Evolutionary conservation across 2,329 filamentous ascomycete species (phyloP), one percentile per base, ranked within the genome.

Genomic region (Alternaria arbusti): DNA sequence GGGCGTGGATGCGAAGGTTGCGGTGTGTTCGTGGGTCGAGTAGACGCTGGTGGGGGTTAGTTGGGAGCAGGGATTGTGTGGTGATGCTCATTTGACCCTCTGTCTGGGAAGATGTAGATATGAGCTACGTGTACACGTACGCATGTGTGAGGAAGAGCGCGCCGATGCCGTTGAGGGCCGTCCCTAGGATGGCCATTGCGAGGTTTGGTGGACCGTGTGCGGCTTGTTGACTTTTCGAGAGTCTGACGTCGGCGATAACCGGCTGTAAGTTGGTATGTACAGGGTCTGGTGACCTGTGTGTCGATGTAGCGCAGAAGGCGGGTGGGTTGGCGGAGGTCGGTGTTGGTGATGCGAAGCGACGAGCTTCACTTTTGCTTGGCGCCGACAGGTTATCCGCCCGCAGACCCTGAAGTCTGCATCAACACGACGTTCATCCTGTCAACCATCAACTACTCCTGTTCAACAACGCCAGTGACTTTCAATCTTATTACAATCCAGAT

Each of bases 11-110:
- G 61, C 81, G 85, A 90, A 88, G 54, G 97, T 87, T 22, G 89
- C 86, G 7, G 93, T 91, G 82, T 97, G 92, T 83, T 99, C 96
- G 81, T 97, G 92, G 50, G 94, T 94, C 55, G 96, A 99, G 82
- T 98, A 99, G 82, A 94, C 96, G 68, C 96, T 99, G 78, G 12
- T 49, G 45, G 43, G 26, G 32, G 56, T 78, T 63, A 78, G 70
- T 40, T 26, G 3, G 7, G 3, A 6, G 49, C 6, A 2, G 11
- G 6, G 5, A 8, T 3, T 15, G 36, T n/a, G 30, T 2, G 11
- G 3, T 12, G 1, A 1, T n/a, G 30, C 30, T 40, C 28, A 17
- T 52, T 0, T 28, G 9, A n/a, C 4, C 3, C 49, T 23, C 5
- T 22, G 4, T 10, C 12, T 52, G 10, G 3, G 20, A 0, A 5